Base-by-base conservation (phyloP, 1,139 yeast genomes). In the Arxiozyma slooffiae region DNA sequence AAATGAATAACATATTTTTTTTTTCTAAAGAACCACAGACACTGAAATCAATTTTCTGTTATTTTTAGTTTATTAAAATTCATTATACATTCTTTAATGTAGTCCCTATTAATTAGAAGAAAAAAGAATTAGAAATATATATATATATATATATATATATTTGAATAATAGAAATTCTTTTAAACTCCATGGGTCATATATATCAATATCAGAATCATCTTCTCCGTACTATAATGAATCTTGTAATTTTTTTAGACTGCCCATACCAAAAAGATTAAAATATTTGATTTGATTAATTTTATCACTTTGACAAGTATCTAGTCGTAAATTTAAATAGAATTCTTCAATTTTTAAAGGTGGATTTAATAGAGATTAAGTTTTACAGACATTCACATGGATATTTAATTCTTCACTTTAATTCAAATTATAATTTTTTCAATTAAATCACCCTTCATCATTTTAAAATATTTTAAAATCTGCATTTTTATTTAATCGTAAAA, bases 201-300 rank as follows among this genome's bases (percentile, higher is more conserved):
- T 34, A 38, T 58, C 51, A 11, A 50, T 9, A 44, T 58, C 59
- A 11, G 57, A 26, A 37, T 56, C 57, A 21, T 49, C 53, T 8
- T 53, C 52, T 43, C 55, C 55, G 46, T 61, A 62, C 68, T 67
- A 64, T 14, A 67, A 63, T 21, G 61, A 47, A 20, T 63, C 55
- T 41, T 60, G 59, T 21, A 64, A 47, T 43, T 55, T 56, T 47
- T 56, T 53, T 40, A 64, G 49, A 22, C 50, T 38, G 4, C 51
- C 48, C 1, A 50, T 45, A 47, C 63, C 65, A 41, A 64, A 62
- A 2, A 64, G 51, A 30, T 59, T 58, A 39, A 52, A 54, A 50
- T 60, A 61, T 26, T 57, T 57, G 3, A 52, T 41, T 22, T 50
- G 50, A 2, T 43, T 49, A 9, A 50, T 47, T 22, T 47, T 50